phyloP scores from a whole-genome alignment of 2,329 filamentous ascomycete species.

The Zymoseptoria brevis region DNA sequence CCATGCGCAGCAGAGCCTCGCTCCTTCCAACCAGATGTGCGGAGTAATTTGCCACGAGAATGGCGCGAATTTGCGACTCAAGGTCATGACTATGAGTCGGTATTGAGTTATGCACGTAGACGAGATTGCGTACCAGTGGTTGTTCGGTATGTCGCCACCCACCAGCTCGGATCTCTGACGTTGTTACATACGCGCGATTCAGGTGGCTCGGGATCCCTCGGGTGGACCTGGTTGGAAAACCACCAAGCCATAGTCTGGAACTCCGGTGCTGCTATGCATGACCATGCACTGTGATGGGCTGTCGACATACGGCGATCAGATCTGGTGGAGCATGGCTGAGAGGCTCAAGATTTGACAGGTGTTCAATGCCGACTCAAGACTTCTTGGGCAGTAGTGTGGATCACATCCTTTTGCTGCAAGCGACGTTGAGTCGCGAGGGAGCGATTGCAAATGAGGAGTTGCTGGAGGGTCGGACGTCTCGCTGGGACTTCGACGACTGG shows the following conservation, averaged over 20 bases:
- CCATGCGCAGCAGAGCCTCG: conserved; percentile 1
- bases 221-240: not conserved
- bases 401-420: not conserved
- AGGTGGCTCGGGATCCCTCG: not conserved
- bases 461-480: not conserved
- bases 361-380: not conserved
- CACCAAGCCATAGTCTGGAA: not conserved
- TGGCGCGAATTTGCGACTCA: not conserved
- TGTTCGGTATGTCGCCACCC: not conserved
- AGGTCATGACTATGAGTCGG: not conserved
- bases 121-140: not conserved
- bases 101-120: not conserved
- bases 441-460: not conserved
- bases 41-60: not conserved
- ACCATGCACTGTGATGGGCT: not conserved
- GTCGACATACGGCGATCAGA: not conserved
- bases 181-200: not conserved
- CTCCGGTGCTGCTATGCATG: not conserved
- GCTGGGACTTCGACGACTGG: not conserved
- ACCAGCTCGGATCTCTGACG: not conserved
- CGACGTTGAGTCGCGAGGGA: not conserved
- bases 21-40: not conserved
- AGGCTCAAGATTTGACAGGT: not conserved
- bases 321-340: not conserved
- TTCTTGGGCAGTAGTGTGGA: not conserved